A percentile compares a stretch with the other conserved stretches of the same genome.
These are phyloP conservation scores for Hypomontagnella monticulosa DNA, from an alignment of 495 filamentous ascomycete genomes.

Conservation along the genomic window DNA sequence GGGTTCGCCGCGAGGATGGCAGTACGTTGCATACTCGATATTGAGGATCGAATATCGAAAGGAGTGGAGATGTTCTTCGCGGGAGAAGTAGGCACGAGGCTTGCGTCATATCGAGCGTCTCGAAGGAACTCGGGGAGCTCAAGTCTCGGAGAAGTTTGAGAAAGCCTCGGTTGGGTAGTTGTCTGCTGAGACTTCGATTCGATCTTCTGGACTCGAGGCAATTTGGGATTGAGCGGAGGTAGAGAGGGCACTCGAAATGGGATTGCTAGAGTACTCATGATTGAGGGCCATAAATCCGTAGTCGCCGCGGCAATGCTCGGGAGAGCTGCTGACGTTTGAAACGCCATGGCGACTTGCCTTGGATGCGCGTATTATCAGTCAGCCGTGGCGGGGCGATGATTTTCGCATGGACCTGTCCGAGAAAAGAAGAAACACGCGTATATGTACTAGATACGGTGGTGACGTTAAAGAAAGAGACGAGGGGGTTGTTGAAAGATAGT, in stretches of 20 bases:
- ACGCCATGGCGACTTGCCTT: slow-evolving; percentile 41
- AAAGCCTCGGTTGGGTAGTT: slow-evolving; percentile 11
- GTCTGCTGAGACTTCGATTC: slow-evolving; percentile 25
- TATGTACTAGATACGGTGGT: slow-evolving; percentile 8
- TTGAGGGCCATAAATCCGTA: slow-evolving; percentile 64
- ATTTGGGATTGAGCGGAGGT: slow-evolving; percentile 16
- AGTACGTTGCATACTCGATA: slow-evolving; percentile 42
- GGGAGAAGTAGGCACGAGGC: slow-evolving; percentile 18
- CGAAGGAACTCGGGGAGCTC: slow-evolving; percentile 56
- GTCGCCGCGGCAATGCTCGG: slow-evolving; percentile 62
- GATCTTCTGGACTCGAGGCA: slow-evolving; percentile 15
- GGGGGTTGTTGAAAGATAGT: not conserved
- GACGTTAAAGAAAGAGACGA: slow-evolving; percentile 3
- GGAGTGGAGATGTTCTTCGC: slow-evolving; percentile 37
- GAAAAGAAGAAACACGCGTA: slow-evolving; percentile 15
- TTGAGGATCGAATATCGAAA: slow-evolving; percentile 47
- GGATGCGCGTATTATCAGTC: slow-evolving; percentile 17
- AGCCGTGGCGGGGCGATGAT: slow-evolving; percentile 2
- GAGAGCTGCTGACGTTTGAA: slow-evolving; percentile 44
- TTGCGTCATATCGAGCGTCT: slow-evolving; percentile 39
- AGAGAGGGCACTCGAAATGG: slow-evolving; percentile 51
- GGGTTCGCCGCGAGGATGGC: slow-evolving; percentile 43
- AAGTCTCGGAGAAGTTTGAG: slow-evolving; percentile 23
- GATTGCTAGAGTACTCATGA: slow-evolving; percentile 57
- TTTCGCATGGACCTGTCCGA: not conserved